A percentile compares a stretch with the other conserved stretches of the same genome.
Evolutionary conservation across 805 yeast genomes (phyloP).

Genomic region (Lachancea thermotolerans): DNA sequence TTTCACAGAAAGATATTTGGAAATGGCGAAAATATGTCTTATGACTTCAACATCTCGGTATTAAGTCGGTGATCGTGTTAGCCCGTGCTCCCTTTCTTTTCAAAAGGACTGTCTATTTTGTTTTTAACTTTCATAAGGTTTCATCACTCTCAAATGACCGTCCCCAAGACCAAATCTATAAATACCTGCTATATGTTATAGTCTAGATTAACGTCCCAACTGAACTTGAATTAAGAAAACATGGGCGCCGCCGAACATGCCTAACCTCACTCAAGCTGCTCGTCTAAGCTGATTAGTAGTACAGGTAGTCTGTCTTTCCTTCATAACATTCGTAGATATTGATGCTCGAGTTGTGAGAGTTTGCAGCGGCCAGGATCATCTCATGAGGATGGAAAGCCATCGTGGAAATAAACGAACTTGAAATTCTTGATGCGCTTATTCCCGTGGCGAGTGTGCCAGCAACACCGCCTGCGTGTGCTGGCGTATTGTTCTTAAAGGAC

Average conservation of each 20-base stretch:
- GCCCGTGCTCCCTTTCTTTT: too few species aligned
- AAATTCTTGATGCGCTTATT: conserved; percentile 26
- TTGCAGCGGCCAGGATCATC: conserved; percentile 85
- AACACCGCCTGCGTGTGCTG: conserved; percentile 22
- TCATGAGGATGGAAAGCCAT: conserved; percentile 86
- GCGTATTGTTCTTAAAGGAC: conserved; percentile 40
- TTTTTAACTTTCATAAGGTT: too few species aligned
- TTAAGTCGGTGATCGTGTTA: too few species aligned
- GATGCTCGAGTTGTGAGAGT: conserved; percentile 68
- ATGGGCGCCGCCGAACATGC: too few species aligned
- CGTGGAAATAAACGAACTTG: conserved; percentile 49
- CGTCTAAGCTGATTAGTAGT: neutral
- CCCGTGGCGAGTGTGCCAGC: conserved; percentile 30
- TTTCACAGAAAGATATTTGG: neutral
- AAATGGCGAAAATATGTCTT: too few species aligned
- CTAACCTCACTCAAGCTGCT: neutral
- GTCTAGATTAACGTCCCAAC: too few species aligned
- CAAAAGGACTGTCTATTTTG: too few species aligned
- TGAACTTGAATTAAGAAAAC: too few species aligned
- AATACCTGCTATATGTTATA: too few species aligned
- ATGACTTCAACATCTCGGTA: too few species aligned
- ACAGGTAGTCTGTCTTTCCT: conserved; percentile 12
- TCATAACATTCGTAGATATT: conserved; percentile 53
- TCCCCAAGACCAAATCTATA: too few species aligned
- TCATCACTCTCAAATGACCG: neutral